Percentiles rank a stretch among this genome's conserved stretches.
Evolutionary conservation across 805 yeast genomes (phyloP).

Genomic region (Metschnikowia orientalis): DNA sequence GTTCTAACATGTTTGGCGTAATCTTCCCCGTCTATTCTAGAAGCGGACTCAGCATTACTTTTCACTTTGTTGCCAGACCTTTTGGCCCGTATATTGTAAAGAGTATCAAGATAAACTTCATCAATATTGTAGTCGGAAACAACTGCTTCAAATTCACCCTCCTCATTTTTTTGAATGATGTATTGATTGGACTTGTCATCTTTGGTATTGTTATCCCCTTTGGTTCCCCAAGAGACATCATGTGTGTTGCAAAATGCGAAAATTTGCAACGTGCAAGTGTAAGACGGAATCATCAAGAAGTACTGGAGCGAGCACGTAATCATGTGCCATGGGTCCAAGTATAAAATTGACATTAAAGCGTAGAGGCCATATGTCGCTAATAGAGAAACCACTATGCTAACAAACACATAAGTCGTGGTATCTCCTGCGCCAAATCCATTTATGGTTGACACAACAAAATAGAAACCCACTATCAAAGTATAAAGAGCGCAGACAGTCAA

Average conservation of each 20-base stretch:
- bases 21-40: conserved; percentile 55
- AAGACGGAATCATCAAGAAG: conserved; percentile 84
- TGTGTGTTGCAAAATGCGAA: conserved; percentile 98
- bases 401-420: conserved; percentile 47
- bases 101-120: conserved; percentile 71
- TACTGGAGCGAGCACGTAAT: conserved; percentile 83
- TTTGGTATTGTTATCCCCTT: conserved; percentile 76
- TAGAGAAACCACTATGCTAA: conserved; percentile 78
- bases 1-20: conserved; percentile 94
- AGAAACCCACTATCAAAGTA: conserved; percentile 77
- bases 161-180: conserved; percentile 71
- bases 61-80: conserved; percentile 53
- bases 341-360: conserved; percentile 72
- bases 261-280: conserved; percentile 87
- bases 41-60: conserved; percentile 19
- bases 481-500: conserved; percentile 77
- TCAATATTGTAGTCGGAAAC: conserved; percentile 83
- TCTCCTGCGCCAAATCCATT: conserved; percentile 38
- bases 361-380: conserved; percentile 91
- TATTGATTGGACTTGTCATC: conserved; percentile 73
- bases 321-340: conserved; percentile 96
- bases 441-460: conserved; percentile 61
- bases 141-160: conserved; percentile 75
- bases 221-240: conserved; percentile 99
- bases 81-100: conserved; percentile 67